Conservation (phyloP, 805 yeast species). For the Barnettozyma wickerhamii region DNA sequence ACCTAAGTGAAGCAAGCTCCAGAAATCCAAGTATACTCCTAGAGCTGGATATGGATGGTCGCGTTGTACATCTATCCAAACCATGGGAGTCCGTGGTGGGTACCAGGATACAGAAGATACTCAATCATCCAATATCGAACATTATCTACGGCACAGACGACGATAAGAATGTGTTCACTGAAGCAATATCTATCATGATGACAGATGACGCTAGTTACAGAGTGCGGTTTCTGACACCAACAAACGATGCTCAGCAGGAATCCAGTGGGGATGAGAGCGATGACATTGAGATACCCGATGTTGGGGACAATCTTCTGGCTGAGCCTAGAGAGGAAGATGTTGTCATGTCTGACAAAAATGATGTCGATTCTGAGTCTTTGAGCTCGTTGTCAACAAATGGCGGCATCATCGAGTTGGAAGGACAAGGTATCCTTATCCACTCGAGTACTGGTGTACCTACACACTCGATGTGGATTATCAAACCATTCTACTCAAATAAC, state of each 20-base stretch:
- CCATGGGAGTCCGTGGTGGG: slow-evolving; percentile 82
- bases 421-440: slow-evolving; percentile 85
- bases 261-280: slow-evolving; percentile 13
- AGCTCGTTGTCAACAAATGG: slow-evolving; percentile 50
- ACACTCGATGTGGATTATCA: slow-evolving; percentile 91
- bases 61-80: slow-evolving; percentile 66
- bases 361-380: slow-evolving; percentile 10
- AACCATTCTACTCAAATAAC: slow-evolving; percentile 66
- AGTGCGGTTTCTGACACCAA: slow-evolving; percentile 60
- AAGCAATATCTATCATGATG: slow-evolving; percentile 68
- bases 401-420: slow-evolving; percentile 71
- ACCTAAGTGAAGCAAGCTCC: slow-evolving; percentile 59
- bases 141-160: slow-evolving; percentile 60
- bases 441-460: slow-evolving; percentile 57
- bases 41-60: slow-evolving; percentile 79
- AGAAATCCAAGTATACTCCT: slow-evolving; percentile 72
- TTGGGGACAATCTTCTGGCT: slow-evolving; percentile 18
- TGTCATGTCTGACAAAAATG: background rate
- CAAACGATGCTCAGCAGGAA: slow-evolving; percentile 28
- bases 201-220: slow-evolving; percentile 72
- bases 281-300: slow-evolving; percentile 20
- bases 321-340: background rate
- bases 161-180: slow-evolving; percentile 63
- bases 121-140: slow-evolving; percentile 52
- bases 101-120: slow-evolving; percentile 50